Base-by-base conservation (phyloP, 306 rosid genomes). In the Acacia confusa region DNA sequence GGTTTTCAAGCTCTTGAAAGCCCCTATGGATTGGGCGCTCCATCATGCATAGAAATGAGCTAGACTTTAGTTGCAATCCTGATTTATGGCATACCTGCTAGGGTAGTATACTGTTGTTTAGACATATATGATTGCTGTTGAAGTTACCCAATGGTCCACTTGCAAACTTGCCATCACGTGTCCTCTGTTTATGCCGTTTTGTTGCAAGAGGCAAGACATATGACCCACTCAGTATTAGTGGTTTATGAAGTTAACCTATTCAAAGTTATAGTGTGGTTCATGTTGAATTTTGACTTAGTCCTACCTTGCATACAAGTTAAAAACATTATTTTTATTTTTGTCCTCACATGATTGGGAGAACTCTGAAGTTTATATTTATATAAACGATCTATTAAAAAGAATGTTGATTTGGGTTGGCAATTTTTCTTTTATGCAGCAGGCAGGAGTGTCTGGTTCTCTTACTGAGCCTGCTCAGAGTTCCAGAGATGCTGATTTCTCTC, bases 401-500 rank as follows among this genome's bases (percentile, higher is more conserved):
- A 41, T 20, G n/a, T 22, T 85, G 75, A 70, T 83, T 70, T 71
- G 15, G 16, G 52, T 78, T 63, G 75, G 70, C 69, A 4, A 30
- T 66, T 19, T 83, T 55, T 74, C 75, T 11, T 81, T 77, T 74
- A 43, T 79, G 83, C 52, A 87, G 84, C 82, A 93, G 94, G 85
- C 78, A 40, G 97, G 87, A 71, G 85, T 71, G 71, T 87, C 97
- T 70, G 92, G 86, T 65, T 88, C 93, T 72, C 82, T 81, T 81
- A 79, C 92, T 25, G 97, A 93, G 82, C 83, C 90, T 65, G 79
- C 84, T 84, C 92, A 91, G 78, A 82, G 80, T 72, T 79, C 89
- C n/a, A 82, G 92, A 81, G 97, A 90, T 80, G 81, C 83, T 75
- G 97, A 93, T 87, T 90, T 90, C 78, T 93, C 92, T 85, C 90